Percentiles rank a stretch among this genome's conserved stretches.
These are phyloP conservation scores for Isatis tinctoria DNA, from an alignment of 345 rosid genomes.

Conservation along the genomic window DNA sequence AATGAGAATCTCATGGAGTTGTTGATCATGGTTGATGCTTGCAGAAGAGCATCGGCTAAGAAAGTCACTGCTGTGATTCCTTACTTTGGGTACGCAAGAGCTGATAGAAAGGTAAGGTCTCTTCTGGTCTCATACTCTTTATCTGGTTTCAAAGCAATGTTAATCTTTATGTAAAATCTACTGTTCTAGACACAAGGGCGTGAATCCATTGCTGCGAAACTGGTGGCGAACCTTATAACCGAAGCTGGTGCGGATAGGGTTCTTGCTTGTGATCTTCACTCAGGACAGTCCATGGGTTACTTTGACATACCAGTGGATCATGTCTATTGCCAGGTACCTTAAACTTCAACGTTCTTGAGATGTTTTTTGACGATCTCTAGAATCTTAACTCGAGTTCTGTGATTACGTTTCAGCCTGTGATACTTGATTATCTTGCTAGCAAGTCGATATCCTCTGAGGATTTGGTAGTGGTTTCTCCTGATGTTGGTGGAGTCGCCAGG, in stretches of 20 bases:
- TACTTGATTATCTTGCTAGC: constrained; percentile 98
- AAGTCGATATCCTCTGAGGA: constrained; percentile 77
- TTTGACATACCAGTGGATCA: constrained; percentile 99
- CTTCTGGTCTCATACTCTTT: neutral
- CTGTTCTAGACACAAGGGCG: constrained; percentile 84
- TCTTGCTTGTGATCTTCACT: constrained; percentile 96
- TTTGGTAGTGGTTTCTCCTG: constrained; percentile 98
- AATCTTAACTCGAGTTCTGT: neutral
- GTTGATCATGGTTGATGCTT: constrained; percentile 90
- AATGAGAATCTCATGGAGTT: constrained; percentile 99
- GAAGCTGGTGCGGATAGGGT: constrained; percentile 98
- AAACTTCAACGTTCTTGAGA: neutral
- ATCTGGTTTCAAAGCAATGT: neutral
- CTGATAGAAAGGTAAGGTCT: constrained; percentile 78
- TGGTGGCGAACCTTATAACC: constrained; percentile 90
- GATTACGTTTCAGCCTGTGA: constrained; percentile 68
- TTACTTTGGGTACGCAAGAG: constrained; percentile 96
- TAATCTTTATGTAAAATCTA: neutral
- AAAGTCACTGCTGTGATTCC: constrained; percentile 92
- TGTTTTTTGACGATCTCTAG: neutral
- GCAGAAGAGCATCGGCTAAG: constrained; percentile 94
- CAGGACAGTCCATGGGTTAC: constrained; percentile 99
- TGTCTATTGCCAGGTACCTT: constrained; percentile 79
- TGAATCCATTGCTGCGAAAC: constrained; percentile 96
- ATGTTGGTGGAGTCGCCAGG: constrained; percentile 98